These are phyloP conservation scores for Coemansia nantahalensis DNA, from an alignment of 192 early-diverging fungal species.

Conservation along the genomic window DNA sequence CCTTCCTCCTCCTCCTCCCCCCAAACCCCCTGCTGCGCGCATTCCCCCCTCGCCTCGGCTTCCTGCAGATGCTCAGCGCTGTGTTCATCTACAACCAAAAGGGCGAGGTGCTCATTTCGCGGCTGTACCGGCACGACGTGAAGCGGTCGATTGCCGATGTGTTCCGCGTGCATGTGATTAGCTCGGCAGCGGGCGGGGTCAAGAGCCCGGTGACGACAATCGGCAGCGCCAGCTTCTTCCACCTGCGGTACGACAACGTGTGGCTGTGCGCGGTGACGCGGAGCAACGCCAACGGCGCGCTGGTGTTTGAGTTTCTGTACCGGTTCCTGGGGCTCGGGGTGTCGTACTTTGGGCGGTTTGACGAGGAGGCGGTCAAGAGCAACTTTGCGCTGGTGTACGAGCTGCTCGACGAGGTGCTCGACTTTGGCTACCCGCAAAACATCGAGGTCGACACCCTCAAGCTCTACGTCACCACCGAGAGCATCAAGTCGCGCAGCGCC, in stretches of 20 bases:
- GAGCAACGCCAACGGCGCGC: constrained; percentile 75
- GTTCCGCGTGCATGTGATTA: constrained; percentile 96
- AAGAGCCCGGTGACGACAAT: constrained; percentile 80
- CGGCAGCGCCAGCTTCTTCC: constrained; percentile 91
- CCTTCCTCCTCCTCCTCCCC: background rate
- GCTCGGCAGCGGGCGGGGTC: constrained; percentile 77
- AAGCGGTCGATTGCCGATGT: constrained; percentile 96
- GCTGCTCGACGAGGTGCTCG: constrained; percentile 80
- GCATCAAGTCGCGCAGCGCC: constrained; percentile 68
- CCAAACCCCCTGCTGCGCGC: too few species aligned
- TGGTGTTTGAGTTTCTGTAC: constrained; percentile 82
- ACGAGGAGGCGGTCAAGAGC: constrained; percentile 80
- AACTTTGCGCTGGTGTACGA: constrained; percentile 90
- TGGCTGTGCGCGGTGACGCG: constrained; percentile 82
- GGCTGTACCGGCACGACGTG: constrained; percentile 91
- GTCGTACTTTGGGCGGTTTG: constrained; percentile 78
- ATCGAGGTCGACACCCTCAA: constrained; percentile 80
- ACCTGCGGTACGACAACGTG: constrained; percentile 95
- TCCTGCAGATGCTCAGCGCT: constrained; percentile 88
- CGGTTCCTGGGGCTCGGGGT: constrained; percentile 67
- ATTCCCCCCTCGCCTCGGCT: too few species aligned
- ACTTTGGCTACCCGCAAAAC: constrained; percentile 88
- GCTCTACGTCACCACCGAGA: constrained; percentile 85
- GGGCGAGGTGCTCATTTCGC: constrained; percentile 96
- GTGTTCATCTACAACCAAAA: constrained; percentile 99